Evolutionary conservation across 2,329 filamentous ascomycete genomes (phyloP).

Genomic region (Aspergillus awamori): DNA sequence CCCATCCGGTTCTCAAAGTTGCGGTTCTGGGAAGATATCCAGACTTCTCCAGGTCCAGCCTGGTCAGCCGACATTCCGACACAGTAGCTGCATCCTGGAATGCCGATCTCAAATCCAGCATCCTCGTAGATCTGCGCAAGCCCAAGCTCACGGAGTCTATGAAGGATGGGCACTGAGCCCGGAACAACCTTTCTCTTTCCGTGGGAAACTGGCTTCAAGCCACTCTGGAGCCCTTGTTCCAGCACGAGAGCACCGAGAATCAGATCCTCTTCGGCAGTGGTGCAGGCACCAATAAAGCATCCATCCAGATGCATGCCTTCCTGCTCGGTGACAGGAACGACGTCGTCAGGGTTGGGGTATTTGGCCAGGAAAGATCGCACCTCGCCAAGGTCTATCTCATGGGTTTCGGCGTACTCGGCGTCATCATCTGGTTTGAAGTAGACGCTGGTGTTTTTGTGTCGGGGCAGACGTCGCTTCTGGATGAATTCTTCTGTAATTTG

Average conservation of each 20-base stretch:
- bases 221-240: slow-evolving; percentile 40
- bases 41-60: slow-evolving; percentile 46
- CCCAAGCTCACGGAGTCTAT: slow-evolving; percentile 39
- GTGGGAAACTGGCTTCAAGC: slow-evolving; percentile 30
- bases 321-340: slow-evolving; percentile 45
- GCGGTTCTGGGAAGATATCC: slow-evolving; percentile 52
- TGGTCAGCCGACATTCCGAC: slow-evolving; percentile 49
- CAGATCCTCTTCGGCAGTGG: slow-evolving; percentile 51
- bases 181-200: slow-evolving; percentile 48
- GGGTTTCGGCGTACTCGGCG: slow-evolving; percentile 42
- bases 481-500: slow-evolving; percentile 41
- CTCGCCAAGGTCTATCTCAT: slow-evolving; percentile 43
- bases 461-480: slow-evolving; percentile 34
- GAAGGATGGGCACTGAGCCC: slow-evolving; percentile 45
- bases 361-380: slow-evolving; percentile 45
- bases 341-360: slow-evolving; percentile 50
- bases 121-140: slow-evolving; percentile 44
- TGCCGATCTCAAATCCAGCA: slow-evolving; percentile 48
- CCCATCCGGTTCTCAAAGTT: slow-evolving; percentile 54
- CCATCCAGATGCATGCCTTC: slow-evolving; percentile 42
- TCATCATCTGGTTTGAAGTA: slow-evolving; percentile 48
- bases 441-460: slow-evolving; percentile 34
- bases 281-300: slow-evolving; percentile 53
- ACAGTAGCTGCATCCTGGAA: slow-evolving; percentile 51
- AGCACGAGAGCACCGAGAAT: slow-evolving; percentile 49